Percentiles rank a stretch among this genome's conserved stretches.
These are phyloP conservation scores for Triticum timopheevii DNA, from an alignment of 176 grass and related monocot genomes.

Conservation along the genomic window DNA sequence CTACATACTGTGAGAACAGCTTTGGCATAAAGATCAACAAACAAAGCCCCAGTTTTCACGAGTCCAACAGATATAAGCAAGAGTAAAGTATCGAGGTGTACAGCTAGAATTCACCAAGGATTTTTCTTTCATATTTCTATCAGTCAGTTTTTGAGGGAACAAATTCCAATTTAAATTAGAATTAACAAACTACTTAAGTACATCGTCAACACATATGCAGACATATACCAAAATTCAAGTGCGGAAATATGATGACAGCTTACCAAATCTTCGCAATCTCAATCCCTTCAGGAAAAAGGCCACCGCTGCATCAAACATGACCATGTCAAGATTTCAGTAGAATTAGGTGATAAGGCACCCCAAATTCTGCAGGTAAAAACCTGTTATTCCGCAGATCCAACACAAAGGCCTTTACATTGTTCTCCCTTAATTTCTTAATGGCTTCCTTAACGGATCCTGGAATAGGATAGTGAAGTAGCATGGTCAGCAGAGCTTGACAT, in stretches of 20 bases:
- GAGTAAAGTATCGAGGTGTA: background rate
- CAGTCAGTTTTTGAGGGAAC: background rate
- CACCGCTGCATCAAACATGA: constrained; percentile 65
- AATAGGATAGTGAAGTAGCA: background rate
- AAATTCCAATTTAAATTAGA: background rate
- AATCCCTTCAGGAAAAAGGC: constrained; percentile 99
- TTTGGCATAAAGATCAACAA: background rate
- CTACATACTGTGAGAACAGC: background rate
- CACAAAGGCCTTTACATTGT: constrained; percentile 94
- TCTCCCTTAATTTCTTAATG: constrained; percentile 77
- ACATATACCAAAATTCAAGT: background rate
- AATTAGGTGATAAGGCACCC: background rate
- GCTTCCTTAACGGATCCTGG: constrained; percentile 86
- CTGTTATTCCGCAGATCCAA: constrained; percentile 94
- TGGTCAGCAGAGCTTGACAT: background rate
- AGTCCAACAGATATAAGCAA: background rate
- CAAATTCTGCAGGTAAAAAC: constrained; percentile 37
- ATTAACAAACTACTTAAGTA: background rate
- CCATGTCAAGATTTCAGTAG: constrained; percentile 22
- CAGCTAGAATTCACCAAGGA: background rate
- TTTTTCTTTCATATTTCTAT: background rate
- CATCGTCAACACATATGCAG: background rate
- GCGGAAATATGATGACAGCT: constrained; percentile 6
- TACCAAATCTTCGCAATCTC: constrained; percentile 98
- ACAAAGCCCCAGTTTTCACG: constrained; percentile 12